Percentiles rank a stretch among this genome's conserved stretches.
These are phyloP conservation scores for Scedosporium apiospermum DNA, from an alignment of 2,329 filamentous ascomycete species.

Conservation along the genomic window DNA sequence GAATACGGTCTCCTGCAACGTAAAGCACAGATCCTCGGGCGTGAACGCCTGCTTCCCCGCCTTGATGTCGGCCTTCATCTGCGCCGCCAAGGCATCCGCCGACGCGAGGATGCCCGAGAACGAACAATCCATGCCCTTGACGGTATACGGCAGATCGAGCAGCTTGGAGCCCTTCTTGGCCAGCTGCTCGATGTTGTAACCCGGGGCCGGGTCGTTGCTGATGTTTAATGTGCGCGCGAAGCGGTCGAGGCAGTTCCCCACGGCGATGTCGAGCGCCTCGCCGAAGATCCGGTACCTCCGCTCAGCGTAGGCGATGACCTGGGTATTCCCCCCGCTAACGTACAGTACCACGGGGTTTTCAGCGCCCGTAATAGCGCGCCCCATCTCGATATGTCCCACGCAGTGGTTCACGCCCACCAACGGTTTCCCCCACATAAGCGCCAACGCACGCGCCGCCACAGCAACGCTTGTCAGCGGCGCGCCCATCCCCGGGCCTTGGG, in stretches of 20 bases:
- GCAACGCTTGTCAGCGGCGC: constrained; percentile 83
- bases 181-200: constrained; percentile 96
- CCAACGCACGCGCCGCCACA: constrained; percentile 71
- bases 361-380: constrained; percentile 81
- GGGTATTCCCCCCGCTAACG: constrained; percentile 91
- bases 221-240: constrained; percentile 89
- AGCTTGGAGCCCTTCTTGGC: constrained; percentile 65
- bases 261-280: constrained; percentile 93
- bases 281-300: constrained; percentile 96
- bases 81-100: constrained; percentile 69
- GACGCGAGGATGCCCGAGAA: constrained; percentile 86
- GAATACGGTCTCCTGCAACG: constrained; percentile 87
- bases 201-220: constrained; percentile 90
- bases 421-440: constrained; percentile 77
- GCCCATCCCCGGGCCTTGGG: constrained; percentile 92
- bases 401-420: constrained; percentile 96
- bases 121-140: constrained; percentile 98
- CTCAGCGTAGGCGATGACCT: constrained; percentile 94
- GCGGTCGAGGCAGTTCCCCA: constrained; percentile 93
- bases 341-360: constrained; percentile 91
- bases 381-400: constrained; percentile 98
- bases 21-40: constrained; percentile 82
- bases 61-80: constrained; percentile 41
- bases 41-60: constrained; percentile 54
- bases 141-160: constrained; percentile 85